Conservation (phyloP, 2,329 filamentous ascomycete genomes). For the Phoma sp. region DNA sequence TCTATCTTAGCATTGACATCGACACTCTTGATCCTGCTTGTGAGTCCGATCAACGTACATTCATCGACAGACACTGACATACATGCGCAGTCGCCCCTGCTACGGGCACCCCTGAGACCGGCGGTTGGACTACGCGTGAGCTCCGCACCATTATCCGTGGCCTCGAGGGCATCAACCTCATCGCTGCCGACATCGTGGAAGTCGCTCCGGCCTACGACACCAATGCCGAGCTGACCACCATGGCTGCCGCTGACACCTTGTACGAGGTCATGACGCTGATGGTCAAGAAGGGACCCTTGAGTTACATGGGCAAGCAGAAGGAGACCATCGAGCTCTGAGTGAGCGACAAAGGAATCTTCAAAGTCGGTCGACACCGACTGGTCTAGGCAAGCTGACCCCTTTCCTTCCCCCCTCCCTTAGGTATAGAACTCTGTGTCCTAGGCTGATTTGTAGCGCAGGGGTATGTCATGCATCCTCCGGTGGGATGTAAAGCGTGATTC, state of each 20-base stretch:
- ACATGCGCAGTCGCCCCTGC: constrained; percentile 65
- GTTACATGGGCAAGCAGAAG: constrained; percentile 50
- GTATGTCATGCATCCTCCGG: neutral
- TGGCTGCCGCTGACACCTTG: constrained; percentile 72
- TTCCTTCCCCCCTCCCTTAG: constrained; percentile 4
- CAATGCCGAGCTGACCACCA: constrained; percentile 74
- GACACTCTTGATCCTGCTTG: constrained; percentile 86
- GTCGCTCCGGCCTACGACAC: constrained; percentile 76
- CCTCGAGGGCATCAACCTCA: constrained; percentile 70
- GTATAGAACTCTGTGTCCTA: constrained; percentile 20
- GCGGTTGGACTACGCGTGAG: constrained; percentile 77
- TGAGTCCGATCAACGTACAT: constrained; percentile 44
- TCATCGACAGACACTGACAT: constrained; percentile 4
- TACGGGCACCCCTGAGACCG: constrained; percentile 77
- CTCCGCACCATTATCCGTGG: constrained; percentile 73
- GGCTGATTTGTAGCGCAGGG: constrained; percentile 19
- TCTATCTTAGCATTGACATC: constrained; percentile 86
- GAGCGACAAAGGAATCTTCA: neutral
- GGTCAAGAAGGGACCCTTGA: constrained; percentile 78
- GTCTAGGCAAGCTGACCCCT: constrained; percentile 16
- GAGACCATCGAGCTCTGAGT: constrained; percentile 35
- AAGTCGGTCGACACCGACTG: neutral
- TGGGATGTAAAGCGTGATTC: neutral
- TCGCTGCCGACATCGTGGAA: constrained; percentile 75
- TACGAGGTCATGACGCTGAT: constrained; percentile 83